These are phyloP conservation scores for Quercus berberidifolia DNA, from an alignment of 306 rosid genomes.

Conservation along the genomic window DNA sequence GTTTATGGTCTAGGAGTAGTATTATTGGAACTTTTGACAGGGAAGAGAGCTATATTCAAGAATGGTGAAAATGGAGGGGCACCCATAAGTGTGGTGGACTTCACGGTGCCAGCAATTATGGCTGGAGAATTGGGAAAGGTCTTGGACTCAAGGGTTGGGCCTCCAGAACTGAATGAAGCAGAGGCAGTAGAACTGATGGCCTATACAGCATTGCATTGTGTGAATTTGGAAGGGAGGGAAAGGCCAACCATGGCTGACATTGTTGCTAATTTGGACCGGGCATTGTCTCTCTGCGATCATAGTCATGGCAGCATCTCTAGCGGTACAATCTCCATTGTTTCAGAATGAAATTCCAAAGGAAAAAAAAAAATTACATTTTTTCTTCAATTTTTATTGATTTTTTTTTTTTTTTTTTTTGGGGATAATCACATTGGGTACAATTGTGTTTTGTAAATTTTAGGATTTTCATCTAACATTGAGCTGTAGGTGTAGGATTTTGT, in stretches of 20 bases:
- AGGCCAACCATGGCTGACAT: slow-evolving; percentile 89
- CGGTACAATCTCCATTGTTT: slow-evolving; percentile 54
- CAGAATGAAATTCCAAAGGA: slow-evolving; percentile 39
- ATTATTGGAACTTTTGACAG: slow-evolving; percentile 79
- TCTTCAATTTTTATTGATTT: slow-evolving; percentile 14
- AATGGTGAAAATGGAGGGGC: slow-evolving; percentile 50
- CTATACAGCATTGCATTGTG: slow-evolving; percentile 75
- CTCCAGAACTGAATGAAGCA: slow-evolving; percentile 51
- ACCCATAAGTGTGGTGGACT: slow-evolving; percentile 69
- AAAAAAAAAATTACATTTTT: slow-evolving; percentile 24
- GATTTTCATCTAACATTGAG: slow-evolving; percentile 20
- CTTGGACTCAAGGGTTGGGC: slow-evolving; percentile 67
- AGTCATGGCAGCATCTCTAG: slow-evolving; percentile 67
- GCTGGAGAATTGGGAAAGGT: slow-evolving; percentile 63
- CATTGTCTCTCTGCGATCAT: slow-evolving; percentile 55
- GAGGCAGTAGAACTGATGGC: slow-evolving; percentile 89
- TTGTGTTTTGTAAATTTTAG: slow-evolving; percentile 24
- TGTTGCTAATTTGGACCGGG: slow-evolving; percentile 76
- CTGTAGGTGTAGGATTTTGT: slow-evolving; percentile 25
- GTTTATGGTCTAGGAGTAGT: slow-evolving; percentile 93
- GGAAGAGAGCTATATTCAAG: slow-evolving; percentile 83
- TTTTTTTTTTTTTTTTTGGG: not conserved
- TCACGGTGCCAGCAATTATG: slow-evolving; percentile 70
- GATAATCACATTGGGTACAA: not conserved
- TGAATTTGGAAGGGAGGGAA: slow-evolving; percentile 88